Conservation (phyloP, 495 filamentous ascomycete genomes). For the Penicillium pancosmium region DNA sequence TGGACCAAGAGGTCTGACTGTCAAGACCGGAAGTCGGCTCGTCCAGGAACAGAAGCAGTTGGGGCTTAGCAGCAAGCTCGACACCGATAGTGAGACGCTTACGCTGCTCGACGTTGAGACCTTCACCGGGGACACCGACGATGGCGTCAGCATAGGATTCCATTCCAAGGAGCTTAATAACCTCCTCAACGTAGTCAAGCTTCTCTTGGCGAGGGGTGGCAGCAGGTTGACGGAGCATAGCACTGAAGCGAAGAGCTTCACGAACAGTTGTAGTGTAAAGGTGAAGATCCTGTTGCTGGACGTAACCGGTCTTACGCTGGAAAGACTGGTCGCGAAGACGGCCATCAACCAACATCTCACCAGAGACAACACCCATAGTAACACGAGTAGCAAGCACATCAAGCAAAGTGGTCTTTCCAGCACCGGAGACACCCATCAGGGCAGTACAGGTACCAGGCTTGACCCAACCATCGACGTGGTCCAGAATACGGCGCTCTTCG, state of each 20-base stretch:
- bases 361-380: slow-evolving; percentile 54
- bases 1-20: slow-evolving; percentile 89
- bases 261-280: slow-evolving; percentile 83
- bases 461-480: slow-evolving; percentile 49
- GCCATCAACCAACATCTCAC: slow-evolving; percentile 59
- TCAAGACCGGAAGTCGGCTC: slow-evolving; percentile 90
- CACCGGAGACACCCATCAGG: slow-evolving; percentile 65
- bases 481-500: slow-evolving; percentile 59
- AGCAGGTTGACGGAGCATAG: slow-evolving; percentile 80
- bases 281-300: slow-evolving; percentile 95
- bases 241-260: slow-evolving; percentile 81
- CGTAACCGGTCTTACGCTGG: slow-evolving; percentile 93
- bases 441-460: slow-evolving; percentile 67
- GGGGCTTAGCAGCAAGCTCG: slow-evolving; percentile 87
- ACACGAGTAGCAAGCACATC: slow-evolving; percentile 61
- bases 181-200: slow-evolving; percentile 85
- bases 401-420: slow-evolving; percentile 70
- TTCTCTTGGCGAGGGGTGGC: slow-evolving; percentile 74
- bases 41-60: slow-evolving; percentile 48
- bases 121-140: slow-evolving; percentile 49
- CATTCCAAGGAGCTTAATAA: slow-evolving; percentile 94
- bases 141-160: slow-evolving; percentile 49
- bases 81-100: slow-evolving; percentile 90
- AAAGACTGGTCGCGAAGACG: slow-evolving; percentile 70
- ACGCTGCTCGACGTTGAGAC: slow-evolving; percentile 89